Evolutionary conservation across 805 yeast species (phyloP), one percentile per base, ranked within the genome.

Genomic region (Saccharomycopsis sp.): DNA sequence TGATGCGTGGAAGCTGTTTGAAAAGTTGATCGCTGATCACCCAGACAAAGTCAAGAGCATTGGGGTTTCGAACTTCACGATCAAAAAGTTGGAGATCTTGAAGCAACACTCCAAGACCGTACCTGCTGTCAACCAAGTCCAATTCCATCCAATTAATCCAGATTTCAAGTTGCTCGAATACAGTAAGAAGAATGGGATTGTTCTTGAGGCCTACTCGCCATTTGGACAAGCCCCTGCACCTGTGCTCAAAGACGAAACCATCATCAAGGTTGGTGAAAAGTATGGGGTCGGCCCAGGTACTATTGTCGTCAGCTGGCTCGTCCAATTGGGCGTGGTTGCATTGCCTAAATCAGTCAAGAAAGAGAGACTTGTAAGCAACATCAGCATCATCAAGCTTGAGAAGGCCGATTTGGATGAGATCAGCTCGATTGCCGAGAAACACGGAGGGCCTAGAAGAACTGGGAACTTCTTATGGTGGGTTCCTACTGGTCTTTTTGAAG

Each of bases 41-140:
- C 23, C 23, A 8, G 51, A 65, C 1, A 73, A 79, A 59, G 74
- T 76, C 8, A 79, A 70, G 63, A 77, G 83, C 24, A 74, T 83
- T 57, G 88, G 87, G 55, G 84, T 83, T 7, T 81, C 84, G 9
- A 83, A 83, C 67, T 82, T 72, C 65, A 70, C 76, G 3, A 67
- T 70, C 44, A 70, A 66, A 34, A 70, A 72, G 54, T 60, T 80
- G 47, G 68, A 77, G 55, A 71, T 74, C 44, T 65, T 79, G 20
- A 63, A 80, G 15, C 68, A 71, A 23, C 76, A 73, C 56, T 75
- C 79, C 15, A 76, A 70, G 53, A 77, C 76, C 34, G 76, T 73
- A 4, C 96, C 96, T 3, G 89, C 81, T 9, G 81, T 76, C 48
- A 81, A 84, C 71, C 95, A 89, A 74, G 76, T 87, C 60, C 95